phyloP scores from a whole-genome alignment of 108 stramenopile genomes.

The Cylindrotheca fusiformis region DNA sequence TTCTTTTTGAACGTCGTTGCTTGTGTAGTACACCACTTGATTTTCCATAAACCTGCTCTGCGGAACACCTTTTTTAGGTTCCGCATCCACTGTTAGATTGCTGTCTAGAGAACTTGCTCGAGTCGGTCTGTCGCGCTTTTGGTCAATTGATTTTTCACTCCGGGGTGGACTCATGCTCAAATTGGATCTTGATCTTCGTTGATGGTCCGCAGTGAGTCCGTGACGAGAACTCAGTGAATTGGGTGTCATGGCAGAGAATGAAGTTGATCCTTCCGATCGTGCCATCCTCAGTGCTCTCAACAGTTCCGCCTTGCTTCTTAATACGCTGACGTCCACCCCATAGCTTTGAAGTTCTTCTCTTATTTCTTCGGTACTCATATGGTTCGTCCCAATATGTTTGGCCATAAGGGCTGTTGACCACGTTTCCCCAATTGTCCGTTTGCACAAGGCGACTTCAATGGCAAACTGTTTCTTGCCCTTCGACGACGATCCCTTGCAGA shows the following conservation, averaged over 20 bases:
- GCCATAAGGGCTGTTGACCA: neutral
- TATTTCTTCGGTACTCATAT: neutral
- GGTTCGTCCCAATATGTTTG: neutral
- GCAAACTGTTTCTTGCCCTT: neutral
- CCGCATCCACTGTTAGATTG: too few species aligned
- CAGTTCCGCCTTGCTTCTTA: neutral
- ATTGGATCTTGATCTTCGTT: too few species aligned
- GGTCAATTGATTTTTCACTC: too few species aligned
- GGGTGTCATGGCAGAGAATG: neutral
- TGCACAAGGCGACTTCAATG: neutral
- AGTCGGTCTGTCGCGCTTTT: too few species aligned
- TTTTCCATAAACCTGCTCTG: conserved; percentile 6
- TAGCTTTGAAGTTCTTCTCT: neutral
- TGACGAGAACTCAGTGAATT: too few species aligned
- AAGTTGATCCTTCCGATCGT: neutral
- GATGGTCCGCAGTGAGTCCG: too few species aligned
- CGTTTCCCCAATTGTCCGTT: neutral
- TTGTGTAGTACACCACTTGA: conserved; percentile 1
- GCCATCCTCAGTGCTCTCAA: neutral
- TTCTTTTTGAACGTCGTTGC: neutral
- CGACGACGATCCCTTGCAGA: neutral
- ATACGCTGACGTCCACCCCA: neutral
- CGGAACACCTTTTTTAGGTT: too few species aligned
- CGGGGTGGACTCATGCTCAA: too few species aligned
- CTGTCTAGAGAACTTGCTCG: too few species aligned